Evolutionary conservation across 2,329 filamentous ascomycete species (phyloP), one percentile per base, ranked within the genome.

Genomic region (Dactylonectria macrodidyma): DNA sequence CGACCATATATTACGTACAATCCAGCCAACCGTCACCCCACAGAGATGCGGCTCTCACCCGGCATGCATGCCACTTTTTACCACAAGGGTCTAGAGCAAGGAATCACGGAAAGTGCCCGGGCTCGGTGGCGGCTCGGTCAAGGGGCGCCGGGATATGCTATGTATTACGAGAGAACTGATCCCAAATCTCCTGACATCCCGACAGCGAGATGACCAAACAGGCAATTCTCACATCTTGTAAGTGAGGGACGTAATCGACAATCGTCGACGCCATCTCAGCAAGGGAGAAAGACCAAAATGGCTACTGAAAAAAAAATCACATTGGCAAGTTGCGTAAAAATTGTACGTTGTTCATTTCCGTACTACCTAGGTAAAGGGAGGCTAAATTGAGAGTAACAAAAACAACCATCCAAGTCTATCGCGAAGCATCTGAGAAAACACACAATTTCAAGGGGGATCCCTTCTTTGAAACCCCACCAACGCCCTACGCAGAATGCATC

Each of bases 401-500:
- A 66, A 52, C 56, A 63, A 30, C 41, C 59, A 58, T 55, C 59
- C 64, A 66, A 66, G 50, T 75, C 67, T 73, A 71, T 67, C 69
- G 51, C 65, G 38, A 67, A 67, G 60, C 30, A 52, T 52, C 50
- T 52, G 50, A 52, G 50, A 63, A 34, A 69, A 64, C 59, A 52
- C 66, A 68, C 59, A 56, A 26, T 46, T 58, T 59, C 61, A 72
- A 71, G 51, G 46, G 62, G 50, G 51, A 68, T 68, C 52, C 64
- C 62, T 52, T 67, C 65, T 65, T 74, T 56, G 55, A 64, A 74
- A 74, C 72, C 72, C 73, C 73, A 46, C 68, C 68, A 76, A 76
- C 74, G 73, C 74, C 74, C 68, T 65, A 73, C 72, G 68, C 67
- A 67, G 33, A 73, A 75, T 75, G 70, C 73, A 75, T 65, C 61